Percentiles rank a stretch among this genome's conserved stretches.
phyloP scores from a whole-genome alignment of 2,329 filamentous ascomycete genomes.

The Ustilaginoidea virens region DNA sequence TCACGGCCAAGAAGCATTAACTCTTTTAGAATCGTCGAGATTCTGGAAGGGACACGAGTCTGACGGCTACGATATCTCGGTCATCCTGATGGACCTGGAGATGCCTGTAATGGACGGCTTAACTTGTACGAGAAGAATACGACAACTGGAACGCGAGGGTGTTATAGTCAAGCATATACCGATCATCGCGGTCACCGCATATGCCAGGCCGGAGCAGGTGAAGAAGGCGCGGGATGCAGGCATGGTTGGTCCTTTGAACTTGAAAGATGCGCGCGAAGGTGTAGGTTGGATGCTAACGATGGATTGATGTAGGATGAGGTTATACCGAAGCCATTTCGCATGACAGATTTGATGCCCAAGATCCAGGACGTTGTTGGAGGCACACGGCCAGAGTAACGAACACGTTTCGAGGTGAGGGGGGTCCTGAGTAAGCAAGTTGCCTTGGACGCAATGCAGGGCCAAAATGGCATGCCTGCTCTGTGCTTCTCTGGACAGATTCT shows the following conservation, averaged over 20 bases:
- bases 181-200: conserved; percentile 70
- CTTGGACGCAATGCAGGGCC: no score
- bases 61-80: conserved; percentile 35
- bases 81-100: conserved; percentile 67
- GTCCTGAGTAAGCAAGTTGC: no score
- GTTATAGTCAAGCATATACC: conserved; percentile 50
- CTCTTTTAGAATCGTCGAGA: conserved; percentile 35
- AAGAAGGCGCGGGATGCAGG: conserved; percentile 53
- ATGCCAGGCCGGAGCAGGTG: conserved; percentile 60
- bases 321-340: conserved; percentile 5
- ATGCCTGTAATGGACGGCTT: conserved; percentile 76
- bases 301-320: conserved; percentile 2
- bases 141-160: conserved; percentile 47
- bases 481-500: no score
- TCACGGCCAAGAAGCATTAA: conserved; percentile 45
- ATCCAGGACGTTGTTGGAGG: conserved; percentile 4
- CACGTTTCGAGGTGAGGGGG: no score
- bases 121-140: conserved; percentile 55
- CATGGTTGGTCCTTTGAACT: conserved; percentile 38
- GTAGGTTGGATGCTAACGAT: not conserved
- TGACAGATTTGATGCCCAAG: conserved; percentile 4
- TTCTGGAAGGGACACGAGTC: conserved; percentile 36
- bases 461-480: no score
- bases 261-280: no score
- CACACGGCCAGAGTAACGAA: not conserved